Evolutionary conservation across 1,139 yeast genomes (phyloP).

Genomic region (Taphrina pruni): DNA sequence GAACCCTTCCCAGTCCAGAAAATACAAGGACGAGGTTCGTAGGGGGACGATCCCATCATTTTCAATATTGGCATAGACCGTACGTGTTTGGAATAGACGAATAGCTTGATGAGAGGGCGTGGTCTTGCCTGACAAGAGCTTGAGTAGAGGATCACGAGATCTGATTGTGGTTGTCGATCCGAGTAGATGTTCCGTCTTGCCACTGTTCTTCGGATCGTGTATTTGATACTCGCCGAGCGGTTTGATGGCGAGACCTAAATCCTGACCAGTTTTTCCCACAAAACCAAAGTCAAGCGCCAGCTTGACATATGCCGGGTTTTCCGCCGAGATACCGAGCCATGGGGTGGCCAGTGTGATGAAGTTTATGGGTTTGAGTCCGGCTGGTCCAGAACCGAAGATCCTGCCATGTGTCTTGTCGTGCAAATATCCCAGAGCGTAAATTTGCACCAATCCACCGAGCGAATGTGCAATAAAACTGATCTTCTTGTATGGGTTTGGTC

Average conservation of each 20-base stretch:
- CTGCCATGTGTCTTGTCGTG: slow-evolving; percentile 54
- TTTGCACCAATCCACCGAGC: slow-evolving; percentile 86
- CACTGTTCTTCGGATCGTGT: slow-evolving; percentile 16
- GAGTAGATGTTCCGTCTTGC: slow-evolving; percentile 4
- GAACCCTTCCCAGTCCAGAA: slow-evolving; percentile 72
- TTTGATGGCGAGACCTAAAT: slow-evolving; percentile 68
- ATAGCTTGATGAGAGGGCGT: slow-evolving; percentile 78
- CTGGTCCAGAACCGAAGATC: slow-evolving; percentile 59
- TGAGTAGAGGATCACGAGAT: slow-evolving; percentile 64
- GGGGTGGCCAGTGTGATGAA: slow-evolving; percentile 89
- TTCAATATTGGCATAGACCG: slow-evolving; percentile 77
- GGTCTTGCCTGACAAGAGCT: slow-evolving; percentile 66
- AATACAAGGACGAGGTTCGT: slow-evolving; percentile 81
- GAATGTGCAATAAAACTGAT: slow-evolving; percentile 93
- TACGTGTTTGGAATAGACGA: slow-evolving; percentile 67
- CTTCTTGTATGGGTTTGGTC: slow-evolving; percentile 54
- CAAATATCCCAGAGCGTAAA: slow-evolving; percentile 86
- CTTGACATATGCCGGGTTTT: slow-evolving; percentile 86
- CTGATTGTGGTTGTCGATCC: slow-evolving; percentile 8
- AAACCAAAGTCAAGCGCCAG: slow-evolving; percentile 84
- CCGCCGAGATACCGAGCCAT: slow-evolving; percentile 79
- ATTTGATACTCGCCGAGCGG: slow-evolving; percentile 24
- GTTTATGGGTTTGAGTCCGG: slow-evolving; percentile 70
- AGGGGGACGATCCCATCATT: slow-evolving; percentile 94
- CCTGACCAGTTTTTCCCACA: slow-evolving; percentile 93